Base-by-base conservation (phyloP, 768 basidiomycete species). In the Dentipellis sp. region DNA sequence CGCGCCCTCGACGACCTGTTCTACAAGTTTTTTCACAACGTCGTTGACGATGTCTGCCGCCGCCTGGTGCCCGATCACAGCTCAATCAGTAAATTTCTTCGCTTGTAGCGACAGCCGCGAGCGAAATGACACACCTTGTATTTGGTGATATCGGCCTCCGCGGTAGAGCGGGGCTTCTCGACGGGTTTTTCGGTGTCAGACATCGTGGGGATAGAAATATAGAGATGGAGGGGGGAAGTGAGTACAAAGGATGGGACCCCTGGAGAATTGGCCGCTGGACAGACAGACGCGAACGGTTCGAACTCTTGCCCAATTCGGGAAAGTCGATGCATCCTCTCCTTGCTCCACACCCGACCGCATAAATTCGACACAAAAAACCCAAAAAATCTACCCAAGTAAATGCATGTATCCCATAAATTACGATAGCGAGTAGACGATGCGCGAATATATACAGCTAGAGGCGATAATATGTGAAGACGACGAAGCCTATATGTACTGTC, bases 21-120 rank as follows among this genome's bases (percentile, higher is more conserved):
- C 83, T 63, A 97, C 77, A 64, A 98, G 78, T 75, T 87, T 88
- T 74, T 90, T 90, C 68, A 88, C 81, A 57, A 89, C 91, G 63
- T 81, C 78, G 64, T 88, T 81, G 42, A 90, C 86, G 72, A 95
- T 92, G 63, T 94, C 91, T 56, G 91, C 92, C 19, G 95, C 93
- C n/a, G 83, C 78, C 89, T 95, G 23, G 16, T 17, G n/a, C 16
- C 16, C 42, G 42, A 45, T 45, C 48, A 16, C 48, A 50, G 29
- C 19, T 16, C 14, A 35, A 35, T 50, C 48, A 50, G 36, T 35
- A 21, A 48, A 34, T 60, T 45, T 22, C 19, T 39, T 23, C 48
- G 22, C 48, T 23, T 50, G 48, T 22, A 14, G 29, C 14, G 22
- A 50, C 22, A 14, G 9, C 22, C 19, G 19, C 40, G 9, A 50